A percentile compares a stretch with the other conserved stretches of the same genome.
Conservation (phyloP, 495 filamentous ascomycete genomes). For the Neurospora sp. region DNA sequence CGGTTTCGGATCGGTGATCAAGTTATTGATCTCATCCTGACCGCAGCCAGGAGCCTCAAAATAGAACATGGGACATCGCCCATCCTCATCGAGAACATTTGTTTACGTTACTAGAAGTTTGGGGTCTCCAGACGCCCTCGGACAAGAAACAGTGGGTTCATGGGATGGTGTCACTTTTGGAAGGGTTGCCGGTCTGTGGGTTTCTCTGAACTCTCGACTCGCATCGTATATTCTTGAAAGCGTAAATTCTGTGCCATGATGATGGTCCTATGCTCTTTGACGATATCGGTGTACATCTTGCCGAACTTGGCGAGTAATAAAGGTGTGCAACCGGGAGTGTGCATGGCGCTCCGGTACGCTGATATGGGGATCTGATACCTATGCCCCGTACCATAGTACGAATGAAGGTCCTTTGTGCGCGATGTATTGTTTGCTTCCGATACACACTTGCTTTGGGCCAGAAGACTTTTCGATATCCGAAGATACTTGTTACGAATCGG, state of each 20-base stretch:
- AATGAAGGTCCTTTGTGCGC: not conserved
- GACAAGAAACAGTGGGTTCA: not conserved
- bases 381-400: not conserved
- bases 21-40: not conserved
- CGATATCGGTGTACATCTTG: not conserved
- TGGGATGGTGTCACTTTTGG: not conserved
- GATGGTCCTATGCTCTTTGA: not conserved
- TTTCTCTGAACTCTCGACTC: not conserved
- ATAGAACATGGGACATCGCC: not conserved
- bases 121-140: not conserved
- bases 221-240: not conserved
- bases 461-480: not conserved
- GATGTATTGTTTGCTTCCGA: not conserved
- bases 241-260: not conserved
- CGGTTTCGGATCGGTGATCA: not conserved
- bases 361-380: not conserved
- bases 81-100: not conserved
- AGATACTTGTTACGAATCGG: not conserved
- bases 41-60: not conserved
- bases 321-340: not conserved
- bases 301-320: not conserved
- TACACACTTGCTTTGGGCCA: not conserved
- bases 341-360: not conserved
- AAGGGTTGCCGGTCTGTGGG: not conserved
- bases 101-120: not conserved